A percentile compares a stretch with the other conserved stretches of the same genome.
Evolutionary conservation across 2,329 filamentous ascomycete species (phyloP).

Genomic region (Ascosphaera acerosa): DNA sequence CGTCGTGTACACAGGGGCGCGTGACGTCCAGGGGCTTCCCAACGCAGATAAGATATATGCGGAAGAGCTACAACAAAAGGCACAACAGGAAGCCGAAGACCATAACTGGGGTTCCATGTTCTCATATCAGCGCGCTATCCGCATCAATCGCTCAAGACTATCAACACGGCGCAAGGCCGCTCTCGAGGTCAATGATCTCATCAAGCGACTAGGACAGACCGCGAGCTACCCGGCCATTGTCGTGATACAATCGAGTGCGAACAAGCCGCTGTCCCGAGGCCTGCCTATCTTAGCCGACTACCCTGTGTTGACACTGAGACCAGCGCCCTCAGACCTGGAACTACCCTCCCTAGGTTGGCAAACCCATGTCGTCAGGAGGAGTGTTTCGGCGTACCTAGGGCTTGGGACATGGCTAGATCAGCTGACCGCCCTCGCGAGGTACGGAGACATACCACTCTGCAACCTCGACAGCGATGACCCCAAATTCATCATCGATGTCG

Average conservation of each 20-base stretch:
- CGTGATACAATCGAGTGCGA: constrained; percentile 75
- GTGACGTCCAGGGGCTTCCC: constrained; percentile 63
- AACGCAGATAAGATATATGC: constrained; percentile 75
- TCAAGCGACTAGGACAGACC: constrained; percentile 78
- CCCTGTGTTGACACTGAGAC: constrained; percentile 55
- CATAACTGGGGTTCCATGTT: constrained; percentile 60
- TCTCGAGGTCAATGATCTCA: constrained; percentile 60
- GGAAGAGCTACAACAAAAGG: constrained; percentile 40
- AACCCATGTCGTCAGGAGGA: constrained; percentile 55
- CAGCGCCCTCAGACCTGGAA: constrained; percentile 62
- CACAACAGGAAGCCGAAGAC: constrained; percentile 38
- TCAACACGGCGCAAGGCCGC: constrained; percentile 75
- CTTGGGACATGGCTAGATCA: constrained; percentile 85
- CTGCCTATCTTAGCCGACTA: constrained; percentile 64
- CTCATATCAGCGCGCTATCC: constrained; percentile 60
- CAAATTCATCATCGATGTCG: constrained; percentile 81
- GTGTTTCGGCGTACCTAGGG: constrained; percentile 75
- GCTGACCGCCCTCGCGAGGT: constrained; percentile 62
- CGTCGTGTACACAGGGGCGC: constrained; percentile 60
- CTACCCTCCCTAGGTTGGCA: constrained; percentile 90
- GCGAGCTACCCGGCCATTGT: constrained; percentile 57
- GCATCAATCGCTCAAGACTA: constrained; percentile 68
- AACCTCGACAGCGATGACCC: constrained; percentile 90
- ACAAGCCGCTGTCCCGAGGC: constrained; percentile 56
- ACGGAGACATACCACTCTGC: constrained; percentile 83